phyloP scores from a whole-genome alignment of 2,329 filamentous ascomycete species.

The Fusarium luffae region DNA sequence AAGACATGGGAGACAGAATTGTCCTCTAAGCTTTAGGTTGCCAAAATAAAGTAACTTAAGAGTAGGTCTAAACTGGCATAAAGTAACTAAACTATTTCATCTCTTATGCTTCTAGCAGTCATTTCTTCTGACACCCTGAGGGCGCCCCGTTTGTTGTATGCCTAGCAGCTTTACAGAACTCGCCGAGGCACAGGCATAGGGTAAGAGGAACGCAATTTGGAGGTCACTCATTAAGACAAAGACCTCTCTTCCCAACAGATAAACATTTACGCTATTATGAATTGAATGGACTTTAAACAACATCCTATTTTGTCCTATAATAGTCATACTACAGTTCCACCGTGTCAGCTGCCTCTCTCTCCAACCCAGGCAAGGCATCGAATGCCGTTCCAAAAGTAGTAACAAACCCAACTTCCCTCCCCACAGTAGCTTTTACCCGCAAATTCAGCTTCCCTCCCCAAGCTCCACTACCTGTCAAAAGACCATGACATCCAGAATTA shows the following conservation, averaged over 20 bases:
- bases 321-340: fast-evolving
- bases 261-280: fast-evolving
- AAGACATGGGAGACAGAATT: no score
- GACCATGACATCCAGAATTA: neutral
- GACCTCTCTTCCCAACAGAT: neutral
- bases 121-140: no score
- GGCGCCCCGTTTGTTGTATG: no score
- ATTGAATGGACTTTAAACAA: fast-evolving
- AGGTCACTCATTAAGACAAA: neutral
- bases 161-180: neutral
- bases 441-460: neutral
- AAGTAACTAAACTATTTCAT: no score
- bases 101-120: no score
- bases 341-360: neutral
- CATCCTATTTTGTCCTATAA: neutral
- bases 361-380: neutral
- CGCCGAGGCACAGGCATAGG: neutral
- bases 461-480: neutral
- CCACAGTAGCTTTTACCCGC: constrained; percentile 3
- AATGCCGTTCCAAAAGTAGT: neutral
- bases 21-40: no score
- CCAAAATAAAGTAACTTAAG: no score
- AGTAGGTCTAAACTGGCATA: no score
- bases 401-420: neutral
- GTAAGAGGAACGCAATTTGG: neutral